These are phyloP conservation scores for Shiraia sp. DNA, from an alignment of 2,329 filamentous ascomycete species.

Conservation along the genomic window DNA sequence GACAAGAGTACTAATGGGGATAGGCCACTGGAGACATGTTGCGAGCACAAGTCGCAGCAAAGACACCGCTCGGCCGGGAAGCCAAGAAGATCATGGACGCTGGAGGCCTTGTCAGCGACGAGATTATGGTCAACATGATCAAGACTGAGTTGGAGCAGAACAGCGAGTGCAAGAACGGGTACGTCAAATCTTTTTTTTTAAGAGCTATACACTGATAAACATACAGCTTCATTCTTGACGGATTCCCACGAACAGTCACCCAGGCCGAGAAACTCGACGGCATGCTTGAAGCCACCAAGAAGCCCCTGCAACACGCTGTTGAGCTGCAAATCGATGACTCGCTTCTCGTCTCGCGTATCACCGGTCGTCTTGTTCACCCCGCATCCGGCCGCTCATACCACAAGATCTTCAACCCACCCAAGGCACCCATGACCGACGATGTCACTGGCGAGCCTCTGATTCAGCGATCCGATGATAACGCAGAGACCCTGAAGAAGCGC, in stretches of 20 bases:
- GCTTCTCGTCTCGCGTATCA: constrained; percentile 93
- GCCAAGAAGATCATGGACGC: constrained; percentile 99
- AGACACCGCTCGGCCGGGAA: constrained; percentile 90
- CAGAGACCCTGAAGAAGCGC: constrained; percentile 92
- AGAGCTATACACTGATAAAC: neutral
- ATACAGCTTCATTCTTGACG: constrained; percentile 92
- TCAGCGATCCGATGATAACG: constrained; percentile 96
- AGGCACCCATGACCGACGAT: constrained; percentile 92
- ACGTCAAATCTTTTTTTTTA: constrained; percentile 24
- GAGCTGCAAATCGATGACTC: constrained; percentile 97
- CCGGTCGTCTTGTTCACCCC: constrained; percentile 91
- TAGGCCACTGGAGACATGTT: constrained; percentile 99
- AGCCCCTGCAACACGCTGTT: constrained; percentile 90
- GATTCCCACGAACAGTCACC: constrained; percentile 94
- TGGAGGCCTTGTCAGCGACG: constrained; percentile 94
- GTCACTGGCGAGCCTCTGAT: constrained; percentile 94
- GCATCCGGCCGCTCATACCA: constrained; percentile 97
- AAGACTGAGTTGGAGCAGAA: constrained; percentile 95
- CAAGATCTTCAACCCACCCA: constrained; percentile 98
- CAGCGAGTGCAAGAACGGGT: constrained; percentile 96
- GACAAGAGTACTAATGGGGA: constrained; percentile 22
- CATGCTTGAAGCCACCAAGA: constrained; percentile 79
- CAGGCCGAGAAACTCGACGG: constrained; percentile 93
- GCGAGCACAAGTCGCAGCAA: constrained; percentile 95
- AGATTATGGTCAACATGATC: constrained; percentile 99